These are phyloP conservation scores for Fusarium coffeatum DNA, from an alignment of 2,329 filamentous ascomycete species.

Conservation along the genomic window DNA sequence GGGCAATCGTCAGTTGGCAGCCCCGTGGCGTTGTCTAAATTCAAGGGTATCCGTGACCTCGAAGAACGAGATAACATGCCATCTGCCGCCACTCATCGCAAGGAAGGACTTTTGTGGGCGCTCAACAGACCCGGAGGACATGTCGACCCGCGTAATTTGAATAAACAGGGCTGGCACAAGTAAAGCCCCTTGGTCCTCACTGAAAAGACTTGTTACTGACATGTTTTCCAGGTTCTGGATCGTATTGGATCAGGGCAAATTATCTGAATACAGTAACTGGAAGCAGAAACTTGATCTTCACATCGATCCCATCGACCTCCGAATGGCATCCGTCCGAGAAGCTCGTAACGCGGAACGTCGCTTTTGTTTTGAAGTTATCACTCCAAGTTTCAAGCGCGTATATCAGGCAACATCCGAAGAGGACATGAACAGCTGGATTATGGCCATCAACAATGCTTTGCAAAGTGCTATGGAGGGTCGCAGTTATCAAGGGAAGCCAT, in stretches of 20 bases:
- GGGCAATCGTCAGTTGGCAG: slow-evolving; percentile 60
- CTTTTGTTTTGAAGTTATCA: slow-evolving; percentile 99
- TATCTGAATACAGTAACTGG: slow-evolving; percentile 99
- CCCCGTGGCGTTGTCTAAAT: slow-evolving; percentile 69
- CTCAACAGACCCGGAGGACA: slow-evolving; percentile 92
- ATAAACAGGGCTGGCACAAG: slow-evolving; percentile 99
- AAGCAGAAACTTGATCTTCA: slow-evolving; percentile 96
- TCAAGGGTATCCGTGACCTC: slow-evolving; percentile 92
- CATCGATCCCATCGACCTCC: slow-evolving; percentile 96
- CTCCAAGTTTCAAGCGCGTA: slow-evolving; percentile 92
- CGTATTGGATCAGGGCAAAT: slow-evolving; percentile 93
- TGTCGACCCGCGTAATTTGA: slow-evolving; percentile 92
- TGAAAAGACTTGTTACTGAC: slow-evolving; percentile 25
- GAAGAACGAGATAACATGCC: slow-evolving; percentile 81
- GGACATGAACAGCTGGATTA: slow-evolving; percentile 97
- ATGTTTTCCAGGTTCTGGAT: slow-evolving; percentile 86
- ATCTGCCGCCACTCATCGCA: slow-evolving; percentile 71
- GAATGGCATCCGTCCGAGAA: slow-evolving; percentile 96
- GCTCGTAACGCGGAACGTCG: slow-evolving; percentile 92
- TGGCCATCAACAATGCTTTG: slow-evolving; percentile 94
- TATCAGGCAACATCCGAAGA: slow-evolving; percentile 99
- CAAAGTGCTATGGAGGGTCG: slow-evolving; percentile 94
- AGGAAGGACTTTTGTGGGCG: slow-evolving; percentile 95
- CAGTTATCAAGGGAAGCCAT: slow-evolving; percentile 67
- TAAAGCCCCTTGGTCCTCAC: slow-evolving; percentile 61